Evolutionary conservation across 2,329 filamentous ascomycete genomes (phyloP), one percentile per base, ranked within the genome.

Genomic region (Beauveria asiatica): DNA sequence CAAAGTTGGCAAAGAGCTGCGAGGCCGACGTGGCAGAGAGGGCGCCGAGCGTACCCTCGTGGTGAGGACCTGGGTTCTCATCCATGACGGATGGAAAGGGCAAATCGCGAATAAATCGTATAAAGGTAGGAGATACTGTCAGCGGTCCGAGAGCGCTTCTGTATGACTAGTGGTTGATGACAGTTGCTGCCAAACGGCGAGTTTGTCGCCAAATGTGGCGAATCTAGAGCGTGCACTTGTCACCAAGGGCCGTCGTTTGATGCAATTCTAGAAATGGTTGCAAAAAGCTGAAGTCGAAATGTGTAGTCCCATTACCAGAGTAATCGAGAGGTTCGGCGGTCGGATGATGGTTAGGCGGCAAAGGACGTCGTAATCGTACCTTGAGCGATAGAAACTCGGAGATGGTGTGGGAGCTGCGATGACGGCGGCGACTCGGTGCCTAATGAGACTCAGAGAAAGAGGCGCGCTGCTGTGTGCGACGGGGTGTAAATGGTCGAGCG

Each of bases 1-100:
- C 68, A 63, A 79, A 75, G 65, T 74, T 72, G 59, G 70, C 65
- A 48, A 73, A 62, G 37, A 75, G 62, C 62, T 71, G 70, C 50
- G 69, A 67, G 25, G 66, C 66, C 27, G 69, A 62, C n/a, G 70
- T 65, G n/a, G 73, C 65, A n/a, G 71, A 65, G 52, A 74, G 62
- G 55, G 67, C 66, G 55, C 65, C 68, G 30, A 68, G 65, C 13
- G 68, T 65, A 60, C 68, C 70, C 48, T 71, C 67, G 61, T 67
- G 70, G 54, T 67, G 68, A 62, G 69, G 69, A 55, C 72, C 73
- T 57, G 70, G 67, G 60, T 74, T 73, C 62, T 76, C 74, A 60
- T 76, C 74, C 74, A 76, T 76, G 64, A 57, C 62, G 56, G 48
- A 61, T 52, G 53, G 46, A 45, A 39, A 30, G 25, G 17, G 56